A percentile compares a stretch with the other conserved stretches of the same genome.
phyloP scores from a whole-genome alignment of 2,329 filamentous ascomycete genomes.

The Sporothrix dimorphospora region DNA sequence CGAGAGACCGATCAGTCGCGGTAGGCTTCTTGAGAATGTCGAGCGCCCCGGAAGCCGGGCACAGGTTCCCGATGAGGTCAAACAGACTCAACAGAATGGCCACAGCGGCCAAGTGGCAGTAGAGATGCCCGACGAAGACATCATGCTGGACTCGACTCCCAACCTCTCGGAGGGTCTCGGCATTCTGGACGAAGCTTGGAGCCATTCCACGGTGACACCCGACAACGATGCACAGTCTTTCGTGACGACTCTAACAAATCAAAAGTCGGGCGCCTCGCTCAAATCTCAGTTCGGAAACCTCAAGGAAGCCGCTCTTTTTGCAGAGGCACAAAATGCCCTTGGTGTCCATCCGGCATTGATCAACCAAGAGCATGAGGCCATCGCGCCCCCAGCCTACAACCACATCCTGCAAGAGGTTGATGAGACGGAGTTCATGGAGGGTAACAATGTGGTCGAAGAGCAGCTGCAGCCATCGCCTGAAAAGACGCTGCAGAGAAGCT shows the following conservation, averaged over 20 bases:
- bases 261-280: slow-evolving; percentile 23
- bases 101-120: not conserved
- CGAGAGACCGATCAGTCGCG: slow-evolving; percentile 23
- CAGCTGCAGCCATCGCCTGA: not conserved
- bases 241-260: slow-evolving; percentile 35
- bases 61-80: not conserved
- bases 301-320: slow-evolving; percentile 21
- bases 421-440: not conserved
- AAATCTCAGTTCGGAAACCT: slow-evolving; percentile 11
- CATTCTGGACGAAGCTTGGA: slow-evolving; percentile 36
- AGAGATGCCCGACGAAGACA: not conserved
- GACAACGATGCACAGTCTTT: slow-evolving; percentile 38
- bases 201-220: slow-evolving; percentile 35
- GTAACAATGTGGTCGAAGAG: not conserved
- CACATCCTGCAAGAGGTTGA: not conserved
- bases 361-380: not conserved
- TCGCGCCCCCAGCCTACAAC: not conserved
- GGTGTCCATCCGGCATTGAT: slow-evolving; percentile 23
- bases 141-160: not conserved
- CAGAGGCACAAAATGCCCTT: not conserved
- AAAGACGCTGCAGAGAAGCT: not conserved
- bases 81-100: not conserved
- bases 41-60: slow-evolving; percentile 25
- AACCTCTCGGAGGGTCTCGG: slow-evolving; percentile 25
- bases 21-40: slow-evolving; percentile 23